Evolutionary conservation across 495 filamentous ascomycete genomes (phyloP), one percentile per base, ranked within the genome.

Genomic region (Neurospora sp.): DNA sequence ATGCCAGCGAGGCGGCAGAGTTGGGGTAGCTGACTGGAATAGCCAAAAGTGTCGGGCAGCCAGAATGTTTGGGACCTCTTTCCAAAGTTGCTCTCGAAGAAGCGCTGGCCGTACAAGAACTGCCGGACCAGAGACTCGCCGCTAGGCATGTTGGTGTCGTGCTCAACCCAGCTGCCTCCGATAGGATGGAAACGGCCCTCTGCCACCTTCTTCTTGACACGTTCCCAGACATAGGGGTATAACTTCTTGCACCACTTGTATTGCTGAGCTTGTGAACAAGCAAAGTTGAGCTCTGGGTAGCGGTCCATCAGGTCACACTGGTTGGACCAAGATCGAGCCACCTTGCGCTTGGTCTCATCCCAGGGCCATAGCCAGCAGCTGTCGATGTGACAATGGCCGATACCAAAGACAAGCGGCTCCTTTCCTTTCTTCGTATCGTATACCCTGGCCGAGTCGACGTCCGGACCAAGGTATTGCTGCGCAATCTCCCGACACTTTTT

Each of bases 331-430:
- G 95, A 98, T 27, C 96, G 89, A 35, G 93, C 96, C 8, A 98
- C 91, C 84, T 99, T 99, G 73, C 96, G 91, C 81, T 97, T 98
- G 1, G 96, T 99, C 85, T 99, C 96, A n/a, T 93, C 96, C 87
- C 92, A 98, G 3, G 96, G 96, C 96, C 96, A 99, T 11, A 99
- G 85, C 96, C 96, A 99, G 82, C 94, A 97, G 37, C 92, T 94
- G 83, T 96, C 96, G 76, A 99, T 99, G 79, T 99, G 96, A 76
- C 96, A 99, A 83, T 99, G 92, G 4, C 96, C 96, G 73, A 97
- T 94, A 23, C 89, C 96, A 77, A 90, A 94, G 23, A 98, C 93
- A 69, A 96, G 85, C 0, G 92, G 88, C 39, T 91, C 82, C 6
- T 89, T 90, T 62, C 89, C 90, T 18, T 62, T 71, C 27, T 72